Evolutionary conservation across 768 basidiomycete species (phyloP).

Genomic region (Crucibulum laeve): DNA sequence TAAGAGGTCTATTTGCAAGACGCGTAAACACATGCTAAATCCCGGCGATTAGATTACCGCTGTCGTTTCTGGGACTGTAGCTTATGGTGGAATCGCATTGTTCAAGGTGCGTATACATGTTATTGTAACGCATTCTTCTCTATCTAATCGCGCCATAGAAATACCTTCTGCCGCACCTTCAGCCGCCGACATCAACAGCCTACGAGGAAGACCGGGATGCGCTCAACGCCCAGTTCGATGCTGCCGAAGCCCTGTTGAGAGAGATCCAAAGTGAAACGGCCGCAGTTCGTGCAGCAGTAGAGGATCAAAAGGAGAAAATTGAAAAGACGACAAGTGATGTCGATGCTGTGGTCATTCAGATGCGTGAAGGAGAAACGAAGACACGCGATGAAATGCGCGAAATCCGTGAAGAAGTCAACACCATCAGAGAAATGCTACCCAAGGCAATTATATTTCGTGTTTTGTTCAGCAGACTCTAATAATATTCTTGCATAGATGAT

Average conservation of each 20-base stretch:
- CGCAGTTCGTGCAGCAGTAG: constrained; percentile 67
- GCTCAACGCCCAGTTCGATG: constrained; percentile 85
- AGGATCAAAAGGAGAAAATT: constrained; percentile 71
- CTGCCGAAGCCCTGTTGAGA: constrained; percentile 73
- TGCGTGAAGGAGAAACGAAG: constrained; percentile 73
- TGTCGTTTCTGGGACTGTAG: constrained; percentile 81
- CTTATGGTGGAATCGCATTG: constrained; percentile 75
- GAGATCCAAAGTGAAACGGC: constrained; percentile 78
- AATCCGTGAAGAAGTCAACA: constrained; percentile 87
- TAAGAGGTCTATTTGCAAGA: constrained; percentile 32
- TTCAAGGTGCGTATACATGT: constrained; percentile 54
- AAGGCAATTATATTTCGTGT: constrained; percentile 53
- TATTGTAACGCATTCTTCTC: not conserved
- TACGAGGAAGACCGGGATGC: constrained; percentile 88
- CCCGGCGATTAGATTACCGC: constrained; percentile 71
- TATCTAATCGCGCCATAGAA: constrained; percentile 47
- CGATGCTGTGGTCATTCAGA: constrained; percentile 63
- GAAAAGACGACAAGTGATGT: constrained; percentile 72
- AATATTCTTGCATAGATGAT: constrained; percentile 64
- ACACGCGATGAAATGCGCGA: constrained; percentile 88
- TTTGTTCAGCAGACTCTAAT: constrained; percentile 2
- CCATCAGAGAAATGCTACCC: constrained; percentile 87
- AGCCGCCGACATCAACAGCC: constrained; percentile 81
- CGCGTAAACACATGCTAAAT: constrained; percentile 18
- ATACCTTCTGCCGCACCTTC: constrained; percentile 87